Evolutionary conservation across 495 filamentous ascomycete genomes (phyloP).

Genomic region (Filosporella fistucella): DNA sequence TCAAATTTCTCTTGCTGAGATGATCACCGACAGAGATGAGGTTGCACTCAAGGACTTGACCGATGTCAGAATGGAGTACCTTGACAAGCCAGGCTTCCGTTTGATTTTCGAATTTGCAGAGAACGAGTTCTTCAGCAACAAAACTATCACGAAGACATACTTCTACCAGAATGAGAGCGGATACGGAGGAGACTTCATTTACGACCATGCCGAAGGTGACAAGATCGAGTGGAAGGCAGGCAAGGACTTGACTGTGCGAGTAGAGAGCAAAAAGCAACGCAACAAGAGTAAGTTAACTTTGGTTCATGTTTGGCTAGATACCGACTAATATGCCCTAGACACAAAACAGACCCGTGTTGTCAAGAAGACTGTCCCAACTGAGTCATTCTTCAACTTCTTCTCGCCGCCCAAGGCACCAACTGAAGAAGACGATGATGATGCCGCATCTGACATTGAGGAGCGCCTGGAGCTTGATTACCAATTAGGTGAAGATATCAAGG

Average conservation of each 20-base stretch:
- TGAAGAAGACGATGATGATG: conserved; percentile 72
- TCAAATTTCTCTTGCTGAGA: conserved; percentile 90
- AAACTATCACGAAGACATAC: conserved; percentile 96
- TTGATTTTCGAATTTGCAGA: conserved; percentile 95
- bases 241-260: conserved; percentile 86
- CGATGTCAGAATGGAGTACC: conserved; percentile 98
- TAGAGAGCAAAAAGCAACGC: conserved; percentile 98
- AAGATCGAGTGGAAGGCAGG: conserved; percentile 96
- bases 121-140: conserved; percentile 96
- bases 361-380: conserved; percentile 97
- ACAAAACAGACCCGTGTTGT: conserved; percentile 99
- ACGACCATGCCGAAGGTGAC: conserved; percentile 96
- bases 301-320: neutral
- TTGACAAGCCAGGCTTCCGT: conserved; percentile 95
- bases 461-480: conserved; percentile 98
- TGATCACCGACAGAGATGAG: conserved; percentile 97
- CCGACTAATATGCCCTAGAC: conserved; percentile 44
- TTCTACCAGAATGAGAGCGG: conserved; percentile 99
- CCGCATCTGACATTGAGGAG: conserved; percentile 89
- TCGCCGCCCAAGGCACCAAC: conserved; percentile 83
- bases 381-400: conserved; percentile 99
- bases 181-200: conserved; percentile 98
- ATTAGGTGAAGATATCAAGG: conserved; percentile 99
- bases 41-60: conserved; percentile 82
- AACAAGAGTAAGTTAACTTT: conserved; percentile 84